These are phyloP conservation scores for Trichoderma sp. DNA, from an alignment of 2,329 filamentous ascomycete species.

Conservation along the genomic window DNA sequence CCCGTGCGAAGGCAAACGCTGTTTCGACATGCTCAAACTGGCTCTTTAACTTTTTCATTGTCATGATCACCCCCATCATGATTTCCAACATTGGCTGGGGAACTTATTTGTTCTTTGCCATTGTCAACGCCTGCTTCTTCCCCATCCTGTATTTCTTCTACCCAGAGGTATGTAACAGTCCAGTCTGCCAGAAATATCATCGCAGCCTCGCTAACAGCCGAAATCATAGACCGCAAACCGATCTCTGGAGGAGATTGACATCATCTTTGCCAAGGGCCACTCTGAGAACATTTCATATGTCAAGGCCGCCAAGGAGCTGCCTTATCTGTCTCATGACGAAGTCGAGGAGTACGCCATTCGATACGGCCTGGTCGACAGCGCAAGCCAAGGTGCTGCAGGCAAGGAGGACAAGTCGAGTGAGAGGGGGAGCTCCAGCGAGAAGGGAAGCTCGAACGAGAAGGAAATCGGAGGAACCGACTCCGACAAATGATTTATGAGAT, in stretches of 20 bases:
- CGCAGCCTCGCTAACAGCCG: slow-evolving; percentile 5
- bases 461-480: slow-evolving; percentile 1
- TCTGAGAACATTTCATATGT: slow-evolving; percentile 64
- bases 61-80: slow-evolving; percentile 55
- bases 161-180: slow-evolving; percentile 48
- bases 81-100: slow-evolving; percentile 62
- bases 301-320: slow-evolving; percentile 59
- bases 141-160: slow-evolving; percentile 50
- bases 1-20: slow-evolving; percentile 51
- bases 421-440: slow-evolving; percentile 15
- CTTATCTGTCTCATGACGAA: slow-evolving; percentile 54
- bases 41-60: slow-evolving; percentile 53
- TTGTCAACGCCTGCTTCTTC: slow-evolving; percentile 49
- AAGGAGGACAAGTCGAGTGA: slow-evolving; percentile 1
- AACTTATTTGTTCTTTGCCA: slow-evolving; percentile 51
- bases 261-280: slow-evolving; percentile 63
- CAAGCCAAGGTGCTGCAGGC: slow-evolving; percentile 13
- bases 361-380: slow-evolving; percentile 13
- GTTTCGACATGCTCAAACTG: slow-evolving; percentile 67
- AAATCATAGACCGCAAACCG: slow-evolving; percentile 31
- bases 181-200: background rate
- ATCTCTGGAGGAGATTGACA: slow-evolving; percentile 60
- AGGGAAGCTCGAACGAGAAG: slow-evolving; percentile 4
- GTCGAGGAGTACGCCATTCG: slow-evolving; percentile 52
- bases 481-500: background rate